These are phyloP conservation scores for Trametes cinnabarina DNA, from an alignment of 768 basidiomycete genomes.

Conservation along the genomic window DNA sequence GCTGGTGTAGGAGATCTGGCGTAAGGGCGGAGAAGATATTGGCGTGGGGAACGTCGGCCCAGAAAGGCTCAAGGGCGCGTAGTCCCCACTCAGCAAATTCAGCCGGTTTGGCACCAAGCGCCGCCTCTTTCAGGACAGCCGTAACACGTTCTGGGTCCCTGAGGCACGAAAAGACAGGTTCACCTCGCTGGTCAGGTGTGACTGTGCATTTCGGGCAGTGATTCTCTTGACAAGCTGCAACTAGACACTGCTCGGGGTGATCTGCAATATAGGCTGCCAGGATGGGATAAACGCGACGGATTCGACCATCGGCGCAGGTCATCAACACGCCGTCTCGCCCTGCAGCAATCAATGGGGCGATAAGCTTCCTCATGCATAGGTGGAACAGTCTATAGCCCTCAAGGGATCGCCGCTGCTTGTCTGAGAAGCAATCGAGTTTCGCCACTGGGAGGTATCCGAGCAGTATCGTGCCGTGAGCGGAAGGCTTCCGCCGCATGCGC, in stretches of 20 bases:
- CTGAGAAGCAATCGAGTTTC: constrained; percentile 29
- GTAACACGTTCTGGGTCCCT: constrained; percentile 7
- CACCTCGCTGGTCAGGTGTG: constrained; percentile 22
- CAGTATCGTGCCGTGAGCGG: constrained; percentile 19
- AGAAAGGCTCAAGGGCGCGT: constrained; percentile 35
- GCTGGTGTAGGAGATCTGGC: constrained; percentile 30
- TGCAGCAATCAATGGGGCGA: too few species aligned
- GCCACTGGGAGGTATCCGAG: constrained; percentile 33
- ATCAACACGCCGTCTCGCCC: too few species aligned
- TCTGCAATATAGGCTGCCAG: constrained; percentile 40
- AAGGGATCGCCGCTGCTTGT: constrained; percentile 6
- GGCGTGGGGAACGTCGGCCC: constrained; percentile 21
- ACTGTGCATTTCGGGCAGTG: constrained; percentile 32
- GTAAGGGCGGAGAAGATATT: constrained; percentile 28
- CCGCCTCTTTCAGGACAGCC: neutral
- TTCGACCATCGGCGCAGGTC: neutral
- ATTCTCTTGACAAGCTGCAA: constrained; percentile 25
- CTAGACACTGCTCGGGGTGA: constrained; percentile 46
- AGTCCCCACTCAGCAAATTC: constrained; percentile 16
- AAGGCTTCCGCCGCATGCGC: constrained; percentile 20
- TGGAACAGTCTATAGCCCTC: constrained; percentile 6
- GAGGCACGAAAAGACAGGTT: neutral
- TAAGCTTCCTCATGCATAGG: too few species aligned
- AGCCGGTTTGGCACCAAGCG: neutral
- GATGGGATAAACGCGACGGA: constrained; percentile 36